Conservation (phyloP, 345 rosid species). For the Lepidium africanum region DNA sequence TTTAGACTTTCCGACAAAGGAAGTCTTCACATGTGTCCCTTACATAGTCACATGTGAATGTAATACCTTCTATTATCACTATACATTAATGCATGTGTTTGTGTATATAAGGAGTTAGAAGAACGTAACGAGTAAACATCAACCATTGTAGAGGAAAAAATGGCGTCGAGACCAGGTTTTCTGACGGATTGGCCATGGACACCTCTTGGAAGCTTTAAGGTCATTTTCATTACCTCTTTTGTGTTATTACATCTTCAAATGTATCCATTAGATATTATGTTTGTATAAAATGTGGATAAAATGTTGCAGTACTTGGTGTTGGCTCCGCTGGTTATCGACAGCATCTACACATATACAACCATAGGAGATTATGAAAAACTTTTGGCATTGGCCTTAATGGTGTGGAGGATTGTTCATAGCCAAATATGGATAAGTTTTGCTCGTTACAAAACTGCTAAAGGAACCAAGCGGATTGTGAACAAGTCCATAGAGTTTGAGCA, state of each 20-base stretch:
- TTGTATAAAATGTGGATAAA: background rate
- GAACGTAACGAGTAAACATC: background rate
- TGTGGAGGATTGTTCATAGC: constrained; percentile 45
- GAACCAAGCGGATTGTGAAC: constrained; percentile 40
- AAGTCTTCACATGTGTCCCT: constrained; percentile 13
- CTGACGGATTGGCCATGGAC: constrained; percentile 44
- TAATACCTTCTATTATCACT: background rate
- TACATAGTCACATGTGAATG: background rate
- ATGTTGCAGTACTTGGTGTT: constrained; percentile 34
- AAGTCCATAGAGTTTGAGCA: constrained; percentile 58
- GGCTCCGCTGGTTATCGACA: constrained; percentile 44
- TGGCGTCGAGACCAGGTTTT: constrained; percentile 39
- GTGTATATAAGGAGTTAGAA: background rate
- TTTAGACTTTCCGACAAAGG: background rate
- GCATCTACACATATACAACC: constrained; percentile 25
- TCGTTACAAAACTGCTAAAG: constrained; percentile 44
- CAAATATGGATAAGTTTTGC: constrained; percentile 44
- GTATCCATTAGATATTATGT: background rate
- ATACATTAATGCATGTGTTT: background rate
- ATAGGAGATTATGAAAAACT: constrained; percentile 27
- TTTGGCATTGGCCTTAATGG: constrained; percentile 19
- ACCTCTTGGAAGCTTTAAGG: constrained; percentile 40
- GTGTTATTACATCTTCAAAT: background rate
- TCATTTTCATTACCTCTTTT: background rate
- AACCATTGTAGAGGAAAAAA: background rate